phyloP scores from a whole-genome alignment of 805 yeast species.

The Ogataea pini region DNA sequence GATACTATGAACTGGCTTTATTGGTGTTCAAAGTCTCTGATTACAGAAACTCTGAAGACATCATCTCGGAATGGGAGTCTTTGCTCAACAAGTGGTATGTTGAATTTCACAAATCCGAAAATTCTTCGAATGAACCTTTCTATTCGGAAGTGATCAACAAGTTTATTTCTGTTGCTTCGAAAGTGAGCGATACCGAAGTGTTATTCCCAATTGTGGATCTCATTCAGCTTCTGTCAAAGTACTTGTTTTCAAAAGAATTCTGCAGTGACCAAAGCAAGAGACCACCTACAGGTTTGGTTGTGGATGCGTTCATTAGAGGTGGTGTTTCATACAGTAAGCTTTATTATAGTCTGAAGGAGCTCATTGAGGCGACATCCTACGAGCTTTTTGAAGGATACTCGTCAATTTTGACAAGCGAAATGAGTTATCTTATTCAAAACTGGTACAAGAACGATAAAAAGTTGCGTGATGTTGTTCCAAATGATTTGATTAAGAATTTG shows the following conservation, averaged over 20 bases:
- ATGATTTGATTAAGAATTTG: conserved; percentile 46
- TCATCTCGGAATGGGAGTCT: conserved; percentile 76
- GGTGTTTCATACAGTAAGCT: conserved; percentile 66
- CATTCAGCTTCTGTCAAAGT: conserved; percentile 62
- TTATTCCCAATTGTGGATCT: conserved; percentile 79
- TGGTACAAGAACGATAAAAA: conserved; percentile 71
- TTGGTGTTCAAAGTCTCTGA: conserved; percentile 81
- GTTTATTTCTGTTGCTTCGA: conserved; percentile 53
- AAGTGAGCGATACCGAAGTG: conserved; percentile 65
- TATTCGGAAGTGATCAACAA: conserved; percentile 40
- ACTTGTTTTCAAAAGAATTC: conserved; percentile 40
- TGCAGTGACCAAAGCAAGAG: conserved; percentile 12
- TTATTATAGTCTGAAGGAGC: conserved; percentile 61
- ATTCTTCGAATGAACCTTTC: conserved; percentile 38
- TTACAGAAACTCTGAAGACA: conserved; percentile 80
- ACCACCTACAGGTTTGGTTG: conserved; percentile 49
- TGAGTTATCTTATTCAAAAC: conserved; percentile 59
- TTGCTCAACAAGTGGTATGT: conserved; percentile 54
- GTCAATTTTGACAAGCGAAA: conserved; percentile 47
- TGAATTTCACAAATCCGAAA: conserved; percentile 30
- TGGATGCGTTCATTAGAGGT: conserved; percentile 61
- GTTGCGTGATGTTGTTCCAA: conserved; percentile 56
- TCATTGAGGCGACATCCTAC: conserved; percentile 58
- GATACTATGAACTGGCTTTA: conserved; percentile 81
- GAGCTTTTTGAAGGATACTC: conserved; percentile 52